Evolutionary conservation across 805 yeast species (phyloP), one percentile per base, ranked within the genome.

Genomic region (Teunomyces barrocoloradensis): DNA sequence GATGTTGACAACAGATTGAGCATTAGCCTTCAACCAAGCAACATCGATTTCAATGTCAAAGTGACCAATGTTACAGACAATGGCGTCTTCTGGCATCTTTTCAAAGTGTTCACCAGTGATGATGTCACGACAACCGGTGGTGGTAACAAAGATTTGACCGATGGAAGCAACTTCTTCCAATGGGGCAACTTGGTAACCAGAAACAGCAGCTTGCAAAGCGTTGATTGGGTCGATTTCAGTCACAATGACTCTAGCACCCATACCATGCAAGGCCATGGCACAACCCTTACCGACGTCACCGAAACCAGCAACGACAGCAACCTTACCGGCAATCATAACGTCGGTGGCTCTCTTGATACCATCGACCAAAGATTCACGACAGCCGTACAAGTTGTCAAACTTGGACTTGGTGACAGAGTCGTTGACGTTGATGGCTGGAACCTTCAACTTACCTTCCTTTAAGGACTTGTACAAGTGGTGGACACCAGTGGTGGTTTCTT

Each of bases 211-310:
- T 82, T 92, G 99, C 66, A 92, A 82, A 61, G 99, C 99, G 74
- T 92, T 92, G 79, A 92, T 92, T 69, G 99, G 99, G 77, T 92
- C 99, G 66, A 92, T 80, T 81, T 92, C 99, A 61, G 98, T 87
- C 66, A 92, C 90, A 59, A 94, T 82, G 63, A 92, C 99, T 76
- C 97, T 88, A 59, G 99, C 97, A 80, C 99, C 99, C 97, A 92
- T 91, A 70, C 95, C 91, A 78, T 89, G 86, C 66, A 94, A 84
- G 58, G 99, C 96, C 89, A 90, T 87, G 73, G 97, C 97, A 84
- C 99, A 92, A 75, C 99, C 99, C 81, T 92, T 92, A 80, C 99
- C 99, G 69, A 92, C 99, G 72, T 92, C 99, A 84, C 99, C 99
- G 81, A 85, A 92, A 78, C 99, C 99, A 54, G 97, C 97, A 64